Conservation (phyloP, 2,329 filamentous ascomycete genomes). For the Periconia sp. region DNA sequence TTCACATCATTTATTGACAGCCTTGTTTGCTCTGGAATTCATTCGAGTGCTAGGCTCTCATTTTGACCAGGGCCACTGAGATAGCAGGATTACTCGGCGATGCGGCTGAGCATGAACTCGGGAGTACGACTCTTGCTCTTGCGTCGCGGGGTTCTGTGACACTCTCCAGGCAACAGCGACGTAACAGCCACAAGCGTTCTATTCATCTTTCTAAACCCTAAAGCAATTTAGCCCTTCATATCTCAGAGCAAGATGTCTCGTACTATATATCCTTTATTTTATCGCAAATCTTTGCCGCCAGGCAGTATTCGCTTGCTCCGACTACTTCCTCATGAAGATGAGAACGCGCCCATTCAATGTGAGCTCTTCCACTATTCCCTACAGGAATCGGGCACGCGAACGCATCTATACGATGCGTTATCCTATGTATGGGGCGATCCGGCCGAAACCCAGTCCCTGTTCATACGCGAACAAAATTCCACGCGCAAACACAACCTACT, state of each 20-base stretch:
- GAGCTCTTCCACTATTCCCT: slow-evolving; percentile 17
- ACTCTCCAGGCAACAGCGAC: too few species aligned
- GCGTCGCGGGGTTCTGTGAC: too few species aligned
- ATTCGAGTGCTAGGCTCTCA: too few species aligned
- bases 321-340: slow-evolving; percentile 12
- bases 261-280: slow-evolving; percentile 1
- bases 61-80: too few species aligned
- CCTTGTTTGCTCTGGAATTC: too few species aligned
- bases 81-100: too few species aligned
- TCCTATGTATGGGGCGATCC: slow-evolving; percentile 14
- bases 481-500: slow-evolving; percentile 4
- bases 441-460: slow-evolving; percentile 10
- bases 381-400: slow-evolving; percentile 5
- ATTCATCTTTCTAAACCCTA: too few species aligned
- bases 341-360: slow-evolving; percentile 12
- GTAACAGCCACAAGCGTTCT: too few species aligned
- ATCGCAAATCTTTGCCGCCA: slow-evolving; percentile 4
- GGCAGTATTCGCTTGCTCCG: slow-evolving; percentile 20
- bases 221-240: too few species aligned
- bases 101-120: too few species aligned
- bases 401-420: slow-evolving; percentile 13
- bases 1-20: too few species aligned
- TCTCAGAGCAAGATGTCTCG: slow-evolving; percentile 5
- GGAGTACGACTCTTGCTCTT: too few species aligned
- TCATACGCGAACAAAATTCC: slow-evolving; percentile 7